Base-by-base conservation (phyloP, 1,139 yeast species). In the Magnusiomyces magnusii region DNA sequence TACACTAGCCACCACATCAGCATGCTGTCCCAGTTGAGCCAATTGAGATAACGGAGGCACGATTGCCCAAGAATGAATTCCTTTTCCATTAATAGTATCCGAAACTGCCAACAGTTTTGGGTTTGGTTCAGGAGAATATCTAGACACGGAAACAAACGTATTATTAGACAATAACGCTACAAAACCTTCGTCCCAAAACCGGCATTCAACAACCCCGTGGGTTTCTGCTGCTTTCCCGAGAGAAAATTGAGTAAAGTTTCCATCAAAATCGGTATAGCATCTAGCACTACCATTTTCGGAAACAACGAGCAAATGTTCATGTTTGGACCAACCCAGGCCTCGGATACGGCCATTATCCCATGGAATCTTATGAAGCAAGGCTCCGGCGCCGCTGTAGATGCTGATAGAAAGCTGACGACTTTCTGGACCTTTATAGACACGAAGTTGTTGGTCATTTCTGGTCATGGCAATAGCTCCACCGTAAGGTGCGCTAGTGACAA, bases 181-280 rank as follows among this genome's bases (percentile, higher is more conserved):
- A 60, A 79, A 70, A 1, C 81, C 79, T 2, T 68, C 66, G 28
- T 68, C 70, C 63, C 67, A 70, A 61, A 74, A 75, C 61, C 66
- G 65, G 58, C 74, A 69, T 50, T 76, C 76, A 13, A 67, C 69
- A n/a, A 83, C 72, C 0, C 68, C 68, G 19, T 71, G 68, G 27
- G 72, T 64, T 56, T 76, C 78, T 0, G 77, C 73, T 2, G 73
- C 71, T 56, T 71, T 63, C 2, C 75, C 75, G 15, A 80, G 62
- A 54, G 73, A 67, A 57, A 73, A 80, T 53, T 85, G 89, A 55
- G 80, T 78, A 67, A 85, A 84, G 58, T 81, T 83, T 3, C 90
- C 89, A 42, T 81, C 81, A 62, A 87, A 83, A 65, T 88, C 92
- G 55, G 79, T 73, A 68, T 91, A 92, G 55, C 80, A 75, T 61